Conservation (phyloP, 768 basidiomycete species). For the Macrocybe gigantea region DNA sequence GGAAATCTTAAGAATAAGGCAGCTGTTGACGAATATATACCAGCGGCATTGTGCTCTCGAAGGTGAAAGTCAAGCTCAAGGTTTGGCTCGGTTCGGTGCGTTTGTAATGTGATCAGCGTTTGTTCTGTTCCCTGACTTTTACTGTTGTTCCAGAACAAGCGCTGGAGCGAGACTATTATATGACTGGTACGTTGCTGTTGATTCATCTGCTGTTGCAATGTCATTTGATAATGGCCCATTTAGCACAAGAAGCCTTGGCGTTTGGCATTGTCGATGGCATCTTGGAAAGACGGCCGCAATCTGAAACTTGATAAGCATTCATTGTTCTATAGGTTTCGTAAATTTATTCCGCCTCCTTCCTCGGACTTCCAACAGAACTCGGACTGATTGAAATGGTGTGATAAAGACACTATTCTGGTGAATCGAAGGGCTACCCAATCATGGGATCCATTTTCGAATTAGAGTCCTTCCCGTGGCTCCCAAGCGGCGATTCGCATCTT, state of each 20-base stretch:
- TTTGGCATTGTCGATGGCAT: slow-evolving; percentile 95
- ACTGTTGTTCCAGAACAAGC: slow-evolving; percentile 59
- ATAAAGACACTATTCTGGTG: too few relatives aligned
- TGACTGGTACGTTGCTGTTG: slow-evolving; percentile 60
- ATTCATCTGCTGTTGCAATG: slow-evolving; percentile 10
- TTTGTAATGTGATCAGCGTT: slow-evolving; percentile 7
- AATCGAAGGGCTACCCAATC: too few relatives aligned
- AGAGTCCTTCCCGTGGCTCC: too few relatives aligned
- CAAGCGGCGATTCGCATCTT: too few relatives aligned
- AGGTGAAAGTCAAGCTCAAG: slow-evolving; percentile 58
- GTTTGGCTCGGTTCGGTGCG: slow-evolving; percentile 75
- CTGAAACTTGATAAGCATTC: slow-evolving; percentile 27
- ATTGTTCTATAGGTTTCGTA: not conserved
- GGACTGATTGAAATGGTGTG: too few relatives aligned
- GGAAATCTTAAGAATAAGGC: slow-evolving; percentile 88
- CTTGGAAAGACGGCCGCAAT: slow-evolving; percentile 67
- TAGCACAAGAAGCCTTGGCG: slow-evolving; percentile 80
- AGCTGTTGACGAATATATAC: slow-evolving; percentile 82
- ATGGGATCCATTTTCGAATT: too few relatives aligned
- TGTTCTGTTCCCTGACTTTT: not conserved
- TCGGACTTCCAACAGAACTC: too few relatives aligned
- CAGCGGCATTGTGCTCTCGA: slow-evolving; percentile 73
- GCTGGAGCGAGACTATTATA: slow-evolving; percentile 91
- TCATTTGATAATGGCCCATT: slow-evolving; percentile 10
- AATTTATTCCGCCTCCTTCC: too few relatives aligned